Evolutionary conservation across 2,329 filamentous ascomycete species (phyloP).

Genomic region (Colletotrichum graminicola): DNA sequence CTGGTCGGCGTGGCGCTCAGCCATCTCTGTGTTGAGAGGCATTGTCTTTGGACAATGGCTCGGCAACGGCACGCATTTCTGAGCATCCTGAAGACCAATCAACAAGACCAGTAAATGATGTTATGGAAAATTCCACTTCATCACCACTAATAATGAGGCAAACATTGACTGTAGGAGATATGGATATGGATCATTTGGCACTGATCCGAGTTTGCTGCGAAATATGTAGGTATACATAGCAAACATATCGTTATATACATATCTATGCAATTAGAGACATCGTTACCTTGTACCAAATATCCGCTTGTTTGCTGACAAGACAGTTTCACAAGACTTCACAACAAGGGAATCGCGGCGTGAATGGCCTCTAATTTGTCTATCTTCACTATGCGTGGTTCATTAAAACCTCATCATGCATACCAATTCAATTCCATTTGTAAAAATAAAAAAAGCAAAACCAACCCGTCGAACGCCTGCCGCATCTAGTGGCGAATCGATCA

Average conservation of each 20-base stretch:
- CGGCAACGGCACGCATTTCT: background rate
- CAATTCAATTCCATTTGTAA: conserved; percentile 27
- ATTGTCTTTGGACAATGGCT: conserved; percentile 11
- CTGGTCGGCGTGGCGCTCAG: conserved; percentile 7
- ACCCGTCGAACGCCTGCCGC: conserved; percentile 17
- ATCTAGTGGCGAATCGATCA: conserved; percentile 46
- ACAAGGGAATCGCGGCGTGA: background rate
- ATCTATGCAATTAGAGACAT: background rate
- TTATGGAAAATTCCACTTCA: background rate
- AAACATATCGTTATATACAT: conserved; percentile 16
- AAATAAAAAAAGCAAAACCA: conserved; percentile 26
- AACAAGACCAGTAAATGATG: background rate
- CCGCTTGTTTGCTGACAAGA: no score
- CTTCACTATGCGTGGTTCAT: conserved; percentile 29
- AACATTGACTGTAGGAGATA: background rate
- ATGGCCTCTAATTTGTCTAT: conserved; percentile 38
- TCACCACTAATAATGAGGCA: background rate
- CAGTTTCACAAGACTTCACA: background rate
- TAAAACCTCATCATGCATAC: conserved; percentile 34
- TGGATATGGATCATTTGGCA: background rate
- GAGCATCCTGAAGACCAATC: background rate
- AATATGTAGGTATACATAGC: conserved; percentile 5
- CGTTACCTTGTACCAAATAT: background rate
- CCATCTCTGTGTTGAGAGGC: background rate
- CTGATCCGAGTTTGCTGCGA: conserved; percentile 5